Percentiles rank a stretch among this genome's conserved stretches.
Evolutionary conservation across 768 basidiomycete genomes (phyloP).

Genomic region (Leccinum imitatum): DNA sequence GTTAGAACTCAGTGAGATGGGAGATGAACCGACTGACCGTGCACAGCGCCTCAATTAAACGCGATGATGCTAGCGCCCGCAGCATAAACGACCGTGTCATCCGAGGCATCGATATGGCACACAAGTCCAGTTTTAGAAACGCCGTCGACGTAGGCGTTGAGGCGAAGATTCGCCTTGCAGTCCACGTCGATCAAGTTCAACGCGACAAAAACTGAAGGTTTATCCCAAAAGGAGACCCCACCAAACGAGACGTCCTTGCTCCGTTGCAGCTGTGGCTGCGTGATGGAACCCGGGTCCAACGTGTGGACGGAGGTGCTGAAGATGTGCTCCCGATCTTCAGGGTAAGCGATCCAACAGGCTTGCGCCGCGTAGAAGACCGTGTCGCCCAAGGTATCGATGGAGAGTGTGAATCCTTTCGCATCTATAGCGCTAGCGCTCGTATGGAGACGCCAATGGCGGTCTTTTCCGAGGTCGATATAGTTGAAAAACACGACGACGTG

Average conservation of each 20-base stretch:
- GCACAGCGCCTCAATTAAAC: neutral
- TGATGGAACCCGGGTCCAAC: neutral
- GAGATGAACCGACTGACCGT: neutral
- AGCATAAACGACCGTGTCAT: constrained; percentile 3
- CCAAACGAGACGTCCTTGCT: constrained; percentile 10
- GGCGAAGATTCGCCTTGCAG: constrained; percentile 9
- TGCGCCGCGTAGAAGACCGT: constrained; percentile 1
- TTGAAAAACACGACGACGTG: constrained; percentile 18
- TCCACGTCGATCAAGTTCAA: constrained; percentile 17
- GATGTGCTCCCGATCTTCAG: constrained; percentile 20
- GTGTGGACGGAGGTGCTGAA: constrained; percentile 18
- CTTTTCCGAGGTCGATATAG: constrained; percentile 9
- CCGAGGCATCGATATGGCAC: constrained; percentile 15
- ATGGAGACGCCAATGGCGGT: constrained; percentile 9
- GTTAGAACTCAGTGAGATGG: neutral
- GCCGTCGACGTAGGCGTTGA: constrained; percentile 11
- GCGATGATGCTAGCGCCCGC: constrained; percentile 2
- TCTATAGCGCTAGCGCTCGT: constrained; percentile 12
- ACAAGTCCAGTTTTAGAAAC: constrained; percentile 7
- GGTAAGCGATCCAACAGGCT: constrained; percentile 23
- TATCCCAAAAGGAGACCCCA: constrained; percentile 9
- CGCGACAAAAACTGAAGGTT: constrained; percentile 20
- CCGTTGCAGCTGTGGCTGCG: constrained; percentile 5
- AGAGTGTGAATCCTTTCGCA: constrained; percentile 15
- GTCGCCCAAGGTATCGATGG: constrained; percentile 12